Base-by-base conservation (phyloP, 768 basidiomycete species). In the Tricholoma flavovirens region DNA sequence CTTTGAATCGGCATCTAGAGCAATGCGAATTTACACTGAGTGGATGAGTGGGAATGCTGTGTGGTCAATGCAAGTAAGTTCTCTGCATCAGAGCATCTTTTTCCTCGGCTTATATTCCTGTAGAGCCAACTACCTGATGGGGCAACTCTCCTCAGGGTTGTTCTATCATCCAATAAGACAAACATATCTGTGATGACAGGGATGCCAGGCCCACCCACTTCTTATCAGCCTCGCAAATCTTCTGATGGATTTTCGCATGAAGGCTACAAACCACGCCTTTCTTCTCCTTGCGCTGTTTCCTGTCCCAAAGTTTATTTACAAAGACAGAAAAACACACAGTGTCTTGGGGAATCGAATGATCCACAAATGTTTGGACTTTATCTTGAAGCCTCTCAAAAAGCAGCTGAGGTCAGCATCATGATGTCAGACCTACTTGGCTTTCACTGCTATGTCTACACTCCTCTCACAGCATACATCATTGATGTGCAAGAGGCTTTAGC, bases 401-500 rank as follows among this genome's bases (percentile, higher is more conserved):
- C 71, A 1, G 67, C 69, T 6, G 6, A 49, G 26, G 32, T 59
- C 52, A 69, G 72, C 0, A 45, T 59, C 9, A 62, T 67, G 59
- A 64, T 75, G 65, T 60, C 59, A 3, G 66, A 71, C 50, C 67
- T 69, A 21, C n/a, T 56, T 10, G 71, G 71, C 1, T 56, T 49
- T 12, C 33, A 38, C 5, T 55, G 59, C 2, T 63, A 61, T 19
- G 67, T 65, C 35, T 71, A 60, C 53, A 70, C 67, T 0, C 69
- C 67, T 2, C 54, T 72, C 4, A 67, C 60, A 5, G 59, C 65
- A 0, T 70, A 64, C 54, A 71, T 74, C 21, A 66, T 66, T 3
- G 69, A 75, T 53, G 70, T 65, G 4, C 71, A 69, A 0, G 71
- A 75, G 63, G 62, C 69, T 6, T 49, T 58, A 3, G 48, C 68